These are phyloP conservation scores for Rubroboletus pulcherrimus DNA, from an alignment of 768 basidiomycete genomes.

Conservation along the genomic window DNA sequence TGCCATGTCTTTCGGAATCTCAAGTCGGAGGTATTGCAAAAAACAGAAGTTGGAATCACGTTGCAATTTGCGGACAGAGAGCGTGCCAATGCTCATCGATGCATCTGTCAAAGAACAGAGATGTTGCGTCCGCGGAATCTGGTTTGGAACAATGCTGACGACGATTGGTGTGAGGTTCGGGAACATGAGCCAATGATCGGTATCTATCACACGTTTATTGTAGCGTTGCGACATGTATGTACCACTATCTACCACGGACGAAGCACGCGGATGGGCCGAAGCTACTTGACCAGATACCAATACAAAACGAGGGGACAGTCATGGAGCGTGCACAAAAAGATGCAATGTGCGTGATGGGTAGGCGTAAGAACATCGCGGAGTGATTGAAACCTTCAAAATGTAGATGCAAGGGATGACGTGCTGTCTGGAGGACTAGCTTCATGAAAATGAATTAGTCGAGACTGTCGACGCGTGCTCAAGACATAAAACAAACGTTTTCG, in stretches of 20 bases:
- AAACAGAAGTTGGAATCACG: slow-evolving; percentile 9
- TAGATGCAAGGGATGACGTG: slow-evolving; percentile 6
- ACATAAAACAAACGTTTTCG: slow-evolving; percentile 1
- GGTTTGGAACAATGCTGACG: slow-evolving; percentile 1
- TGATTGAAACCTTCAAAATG: slow-evolving; percentile 1
- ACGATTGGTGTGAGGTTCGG: not conserved
- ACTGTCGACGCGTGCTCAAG: slow-evolving; percentile 1
- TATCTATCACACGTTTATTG: not conserved
- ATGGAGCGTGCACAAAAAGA: not conserved
- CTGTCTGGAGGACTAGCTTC: not conserved
- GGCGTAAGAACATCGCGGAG: not conserved
- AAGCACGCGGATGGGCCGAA: not conserved
- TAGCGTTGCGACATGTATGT: not conserved
- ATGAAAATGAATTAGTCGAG: not conserved
- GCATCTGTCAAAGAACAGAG: not conserved
- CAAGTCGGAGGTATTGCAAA: slow-evolving; percentile 15
- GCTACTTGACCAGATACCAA: slow-evolving; percentile 1
- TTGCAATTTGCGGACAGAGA: slow-evolving; percentile 15
- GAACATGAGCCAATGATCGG: not conserved
- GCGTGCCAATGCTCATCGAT: not conserved
- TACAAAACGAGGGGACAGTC: slow-evolving; percentile 18
- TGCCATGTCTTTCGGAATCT: slow-evolving; percentile 36
- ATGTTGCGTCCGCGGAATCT: not conserved
- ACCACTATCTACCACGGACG: not conserved
- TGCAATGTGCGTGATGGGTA: not conserved